Percentiles rank a stretch among this genome's conserved stretches.
Conservation (phyloP, 176 grass and related monocot genomes). For the Carex littledalei region DNA sequence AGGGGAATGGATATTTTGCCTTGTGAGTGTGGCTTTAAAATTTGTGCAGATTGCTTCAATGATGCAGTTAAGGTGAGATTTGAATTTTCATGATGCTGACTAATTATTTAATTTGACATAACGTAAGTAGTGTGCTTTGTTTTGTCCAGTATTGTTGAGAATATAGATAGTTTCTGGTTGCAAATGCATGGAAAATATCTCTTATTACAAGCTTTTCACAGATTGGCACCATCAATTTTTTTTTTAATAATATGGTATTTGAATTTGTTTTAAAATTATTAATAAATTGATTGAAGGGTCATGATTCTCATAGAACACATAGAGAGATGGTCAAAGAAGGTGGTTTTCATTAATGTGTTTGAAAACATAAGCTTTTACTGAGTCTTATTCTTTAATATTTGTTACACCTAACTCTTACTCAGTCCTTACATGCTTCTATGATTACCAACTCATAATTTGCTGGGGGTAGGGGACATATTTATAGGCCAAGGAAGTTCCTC, state of each 20-base stretch:
- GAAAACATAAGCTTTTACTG: too few species aligned
- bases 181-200: neutral
- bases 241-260: slow-evolving; percentile 4
- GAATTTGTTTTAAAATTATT: neutral
- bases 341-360: too few species aligned
- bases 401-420: too few species aligned
- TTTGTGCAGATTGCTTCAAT: slow-evolving; percentile 76
- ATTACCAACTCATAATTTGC: too few species aligned
- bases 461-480: too few species aligned
- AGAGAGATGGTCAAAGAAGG: too few species aligned
- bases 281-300: neutral
- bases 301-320: neutral
- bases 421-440: too few species aligned
- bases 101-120: neutral
- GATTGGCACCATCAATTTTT: neutral
- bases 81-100: neutral
- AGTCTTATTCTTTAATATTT: too few species aligned
- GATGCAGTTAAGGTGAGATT: slow-evolving; percentile 72
- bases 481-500: too few species aligned
- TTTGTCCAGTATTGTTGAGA: neutral
- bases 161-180: neutral
- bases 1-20: slow-evolving; percentile 76
- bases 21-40: slow-evolving; percentile 95
- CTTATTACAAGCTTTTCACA: neutral
- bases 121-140: neutral